phyloP scores from a whole-genome alignment of 2,329 filamentous ascomycete genomes.

The Colletotrichum simmondsii region DNA sequence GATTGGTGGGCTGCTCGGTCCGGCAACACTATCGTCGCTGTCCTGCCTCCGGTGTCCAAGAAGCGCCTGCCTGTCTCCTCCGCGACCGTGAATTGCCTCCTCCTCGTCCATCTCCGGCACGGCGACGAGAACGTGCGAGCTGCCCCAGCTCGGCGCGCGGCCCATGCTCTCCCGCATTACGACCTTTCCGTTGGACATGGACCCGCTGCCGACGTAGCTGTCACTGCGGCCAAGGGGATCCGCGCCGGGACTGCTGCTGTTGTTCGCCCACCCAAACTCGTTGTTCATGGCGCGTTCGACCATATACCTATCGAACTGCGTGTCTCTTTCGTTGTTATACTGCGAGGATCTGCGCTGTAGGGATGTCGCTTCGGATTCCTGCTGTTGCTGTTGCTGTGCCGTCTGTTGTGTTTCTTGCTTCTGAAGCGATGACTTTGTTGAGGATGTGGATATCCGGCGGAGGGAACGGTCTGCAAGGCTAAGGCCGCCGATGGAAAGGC shows the following conservation, averaged over 20 bases:
- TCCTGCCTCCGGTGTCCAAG: constrained; percentile 35
- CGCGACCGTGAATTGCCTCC: constrained; percentile 35
- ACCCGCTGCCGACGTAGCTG: constrained; percentile 40
- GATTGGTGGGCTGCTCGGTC: neutral
- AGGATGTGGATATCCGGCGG: constrained; percentile 33
- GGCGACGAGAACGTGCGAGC: constrained; percentile 49
- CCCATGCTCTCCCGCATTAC: constrained; percentile 38
- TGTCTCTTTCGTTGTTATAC: constrained; percentile 43
- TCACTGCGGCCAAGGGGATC: constrained; percentile 37
- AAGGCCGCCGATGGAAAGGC: constrained; percentile 32
- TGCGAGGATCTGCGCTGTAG: constrained; percentile 17
- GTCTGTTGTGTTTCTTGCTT: constrained; percentile 1
- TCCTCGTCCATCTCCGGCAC: constrained; percentile 52
- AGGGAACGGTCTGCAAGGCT: constrained; percentile 28
- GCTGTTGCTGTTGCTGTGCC: constrained; percentile 3
- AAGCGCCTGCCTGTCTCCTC: constrained; percentile 43
- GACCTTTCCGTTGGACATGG: constrained; percentile 31
- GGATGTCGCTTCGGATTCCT: neutral
- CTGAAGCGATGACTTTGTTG: constrained; percentile 16
- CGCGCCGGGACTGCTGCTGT: constrained; percentile 17
- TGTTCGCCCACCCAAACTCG: constrained; percentile 46
- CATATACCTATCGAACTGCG: constrained; percentile 41
- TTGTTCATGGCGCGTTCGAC: constrained; percentile 45
- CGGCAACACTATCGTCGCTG: constrained; percentile 13
- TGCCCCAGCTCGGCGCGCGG: constrained; percentile 48